A percentile compares a stretch with the other conserved stretches of the same genome.
Evolutionary conservation across 1,139 yeast species (phyloP).

Genomic region (Suhomyces guaymorum): DNA sequence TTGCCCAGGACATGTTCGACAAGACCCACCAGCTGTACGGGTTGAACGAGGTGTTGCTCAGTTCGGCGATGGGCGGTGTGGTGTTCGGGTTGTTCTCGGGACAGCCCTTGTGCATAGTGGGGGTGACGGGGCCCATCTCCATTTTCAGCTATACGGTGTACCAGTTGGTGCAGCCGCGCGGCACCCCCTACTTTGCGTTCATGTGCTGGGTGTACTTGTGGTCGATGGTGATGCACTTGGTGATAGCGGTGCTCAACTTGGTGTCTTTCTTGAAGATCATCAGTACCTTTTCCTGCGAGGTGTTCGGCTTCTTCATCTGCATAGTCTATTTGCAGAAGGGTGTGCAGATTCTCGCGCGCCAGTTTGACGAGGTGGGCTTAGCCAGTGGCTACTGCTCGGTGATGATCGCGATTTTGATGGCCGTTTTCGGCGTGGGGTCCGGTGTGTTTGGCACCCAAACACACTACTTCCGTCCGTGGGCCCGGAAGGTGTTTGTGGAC

Average conservation of each 20-base stretch:
- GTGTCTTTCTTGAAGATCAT: constrained; percentile 71
- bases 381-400: constrained; percentile 77
- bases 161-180: constrained; percentile 65
- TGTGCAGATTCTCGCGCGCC: constrained; percentile 72
- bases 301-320: constrained; percentile 89
- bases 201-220: constrained; percentile 96
- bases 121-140: constrained; percentile 93
- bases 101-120: constrained; percentile 94
- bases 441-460: constrained; percentile 60
- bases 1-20: constrained; percentile 96
- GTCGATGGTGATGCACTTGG: constrained; percentile 81
- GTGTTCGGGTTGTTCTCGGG: constrained; percentile 85
- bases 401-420: constrained; percentile 70
- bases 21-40: constrained; percentile 86
- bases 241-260: constrained; percentile 69
- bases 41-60: constrained; percentile 80
- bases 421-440: constrained; percentile 70
- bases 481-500: constrained; percentile 75
- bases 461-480: constrained; percentile 56
- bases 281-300: constrained; percentile 85
- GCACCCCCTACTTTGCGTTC: constrained; percentile 80
- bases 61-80: constrained; percentile 87
- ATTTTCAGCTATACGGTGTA: constrained; percentile 92
- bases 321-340: constrained; percentile 92
- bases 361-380: constrained; percentile 50